A percentile compares a stretch with the other conserved stretches of the same genome.
phyloP scores from a whole-genome alignment of 177 flowering plant genomes.

The Viscum album region DNA sequence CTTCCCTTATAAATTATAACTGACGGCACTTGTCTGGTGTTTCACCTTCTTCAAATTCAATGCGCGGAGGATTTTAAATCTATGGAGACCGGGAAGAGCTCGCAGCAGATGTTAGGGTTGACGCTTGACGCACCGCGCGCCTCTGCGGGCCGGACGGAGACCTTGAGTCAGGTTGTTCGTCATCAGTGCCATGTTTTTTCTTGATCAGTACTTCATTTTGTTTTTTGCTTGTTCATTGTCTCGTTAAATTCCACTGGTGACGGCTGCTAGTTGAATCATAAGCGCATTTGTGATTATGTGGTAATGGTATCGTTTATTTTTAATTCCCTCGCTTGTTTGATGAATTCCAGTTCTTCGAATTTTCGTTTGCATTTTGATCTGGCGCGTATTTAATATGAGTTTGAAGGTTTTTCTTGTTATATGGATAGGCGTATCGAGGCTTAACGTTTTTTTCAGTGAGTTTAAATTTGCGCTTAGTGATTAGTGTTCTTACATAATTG shows the following conservation, averaged over 20 bases:
- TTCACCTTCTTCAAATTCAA: not conserved
- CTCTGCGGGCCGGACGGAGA: constrained; percentile 8
- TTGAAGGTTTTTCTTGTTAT: too few species aligned
- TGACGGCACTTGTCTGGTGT: not conserved
- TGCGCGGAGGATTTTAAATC: constrained; percentile 7
- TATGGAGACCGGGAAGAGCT: constrained; percentile 7
- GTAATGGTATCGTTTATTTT: not conserved
- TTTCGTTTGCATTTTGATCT: too few species aligned
- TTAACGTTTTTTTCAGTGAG: too few species aligned
- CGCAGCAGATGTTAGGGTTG: constrained; percentile 7
- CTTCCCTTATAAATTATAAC: not conserved
- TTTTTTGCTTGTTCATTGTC: not conserved
- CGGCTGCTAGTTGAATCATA: not conserved
- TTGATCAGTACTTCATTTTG: not conserved
- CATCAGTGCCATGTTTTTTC: not conserved
- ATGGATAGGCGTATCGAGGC: too few species aligned
- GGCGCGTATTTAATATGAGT: too few species aligned
- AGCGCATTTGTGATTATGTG: too few species aligned
- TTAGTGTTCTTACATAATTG: too few species aligned
- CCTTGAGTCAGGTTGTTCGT: constrained; percentile 13
- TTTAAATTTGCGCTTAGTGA: too few species aligned
- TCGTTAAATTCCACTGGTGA: not conserved
- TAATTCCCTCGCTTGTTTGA: too few species aligned
- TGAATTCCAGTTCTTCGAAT: too few species aligned
- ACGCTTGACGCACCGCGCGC: constrained; percentile 13